A percentile compares a stretch with the other conserved stretches of the same genome.
Evolutionary conservation across 2,329 filamentous ascomycete species (phyloP).

Genomic region (Ophiostoma pallidulum): DNA sequence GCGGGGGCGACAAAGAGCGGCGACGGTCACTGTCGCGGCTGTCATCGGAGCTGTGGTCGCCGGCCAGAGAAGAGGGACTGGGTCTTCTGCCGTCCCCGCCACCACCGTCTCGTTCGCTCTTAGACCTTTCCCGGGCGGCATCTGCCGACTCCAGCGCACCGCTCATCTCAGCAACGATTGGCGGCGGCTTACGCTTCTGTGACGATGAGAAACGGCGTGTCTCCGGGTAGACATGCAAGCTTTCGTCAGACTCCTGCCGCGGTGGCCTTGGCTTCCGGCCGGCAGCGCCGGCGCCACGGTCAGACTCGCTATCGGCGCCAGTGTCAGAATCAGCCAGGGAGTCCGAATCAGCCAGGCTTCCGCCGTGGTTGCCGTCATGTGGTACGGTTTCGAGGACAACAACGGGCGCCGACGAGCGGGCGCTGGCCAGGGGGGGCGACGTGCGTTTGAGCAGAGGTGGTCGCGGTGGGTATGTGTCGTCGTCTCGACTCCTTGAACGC

Average conservation of each 20-base stretch:
- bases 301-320: too few relatives aligned
- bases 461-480: too few relatives aligned
- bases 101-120: neutral
- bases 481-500: too few relatives aligned
- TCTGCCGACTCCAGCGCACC: constrained; percentile 2
- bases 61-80: too few relatives aligned
- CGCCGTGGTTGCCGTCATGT: neutral
- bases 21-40: too few relatives aligned
- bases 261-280: neutral
- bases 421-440: constrained; percentile 1
- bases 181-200: neutral
- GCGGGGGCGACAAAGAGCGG: too few relatives aligned
- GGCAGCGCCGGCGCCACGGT: too few relatives aligned
- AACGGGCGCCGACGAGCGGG: neutral
- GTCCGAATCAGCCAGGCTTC: constrained; percentile 1
- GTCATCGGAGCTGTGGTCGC: too few relatives aligned
- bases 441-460: constrained; percentile 5
- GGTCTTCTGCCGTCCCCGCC: too few relatives aligned
- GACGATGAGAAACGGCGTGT: neutral
- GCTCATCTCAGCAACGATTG: neutral
- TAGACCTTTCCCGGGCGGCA: too few relatives aligned
- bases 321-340: neutral
- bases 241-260: neutral
- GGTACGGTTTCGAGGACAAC: neutral
- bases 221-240: constrained; percentile 10